Evolutionary conservation across 2,329 filamentous ascomycete genomes (phyloP), one percentile per base, ranked within the genome.

Genomic region (Lecanicillium sp.): DNA sequence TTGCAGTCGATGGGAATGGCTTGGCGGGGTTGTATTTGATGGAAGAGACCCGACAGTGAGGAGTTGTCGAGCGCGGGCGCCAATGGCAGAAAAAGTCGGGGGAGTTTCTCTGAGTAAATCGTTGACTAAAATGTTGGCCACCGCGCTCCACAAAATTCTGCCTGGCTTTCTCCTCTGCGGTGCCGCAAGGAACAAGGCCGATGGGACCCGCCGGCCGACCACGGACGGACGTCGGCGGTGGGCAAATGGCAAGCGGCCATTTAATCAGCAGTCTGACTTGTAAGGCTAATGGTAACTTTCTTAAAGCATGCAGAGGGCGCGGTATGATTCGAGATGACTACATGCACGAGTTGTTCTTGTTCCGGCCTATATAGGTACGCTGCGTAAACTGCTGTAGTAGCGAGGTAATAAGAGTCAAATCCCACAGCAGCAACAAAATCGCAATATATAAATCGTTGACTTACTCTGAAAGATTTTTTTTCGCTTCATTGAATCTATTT

Each of bases 91-190:
- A 33, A 44, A 24, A 32, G 32, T 49, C 14, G 39, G 17, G 32
- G 17, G 17, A 44, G 44, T 46, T 43, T 48, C 32, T 27, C 26
- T 48, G 14, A 38, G 33, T 33, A 36, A 49, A 43, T 43, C 46
- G 39, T 49, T 49, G 46, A 49, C 46, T 49, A 49, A 48, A 43
- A 49, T 36, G 46, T 49, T 49, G 32, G 46, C 37, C 40, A 29
- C 26, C 23, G n/a, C 17, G 38, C 39, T 43, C 46, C 46, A 49
- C 46, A 24, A 43, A 40, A 32, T 45, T 36, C 30, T 45, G 33
- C 33, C 19, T 38, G n/a, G n/a, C n/a, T n/a, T n/a, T n/a, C n/a
- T n/a, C n/a, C 35, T 37, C 26, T 27, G 20, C 24, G 29, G 35
- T 17, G 19, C 35, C 36, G 8, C 9, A 21, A 23, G 23, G 14